phyloP scores from a whole-genome alignment of 176 grass and related monocot species.

The Carex scoparia region DNA sequence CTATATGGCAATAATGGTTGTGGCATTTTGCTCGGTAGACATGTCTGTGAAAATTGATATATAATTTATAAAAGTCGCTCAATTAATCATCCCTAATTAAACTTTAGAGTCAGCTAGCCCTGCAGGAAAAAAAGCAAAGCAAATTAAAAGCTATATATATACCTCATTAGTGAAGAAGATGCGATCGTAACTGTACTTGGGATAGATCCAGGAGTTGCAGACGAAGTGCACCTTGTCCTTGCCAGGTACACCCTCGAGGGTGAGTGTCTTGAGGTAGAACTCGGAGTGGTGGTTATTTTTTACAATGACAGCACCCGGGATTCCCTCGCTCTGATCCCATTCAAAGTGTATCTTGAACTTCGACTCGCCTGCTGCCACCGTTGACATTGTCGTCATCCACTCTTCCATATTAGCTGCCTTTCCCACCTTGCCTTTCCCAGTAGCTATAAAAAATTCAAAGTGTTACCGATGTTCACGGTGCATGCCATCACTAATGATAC shows the following conservation, averaged over 20 bases:
- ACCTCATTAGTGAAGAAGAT: slow-evolving; percentile 82
- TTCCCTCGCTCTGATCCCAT: slow-evolving; percentile 60
- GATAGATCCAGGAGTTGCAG: slow-evolving; percentile 87
- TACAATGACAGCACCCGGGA: slow-evolving; percentile 73
- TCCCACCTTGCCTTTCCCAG: slow-evolving; percentile 49
- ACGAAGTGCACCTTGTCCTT: slow-evolving; percentile 62
- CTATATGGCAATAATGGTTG: slow-evolving; percentile 27
- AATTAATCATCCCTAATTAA: too few relatives aligned
- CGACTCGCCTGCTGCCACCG: slow-evolving; percentile 38
- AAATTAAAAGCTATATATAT: too few relatives aligned
- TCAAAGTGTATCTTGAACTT: slow-evolving; percentile 50
- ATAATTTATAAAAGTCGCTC: neutral
- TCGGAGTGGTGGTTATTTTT: slow-evolving; percentile 48
- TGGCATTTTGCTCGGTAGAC: slow-evolving; percentile 26
- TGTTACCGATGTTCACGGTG: too few relatives aligned
- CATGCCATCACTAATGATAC: too few relatives aligned
- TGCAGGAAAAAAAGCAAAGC: too few relatives aligned
- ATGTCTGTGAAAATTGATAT: slow-evolving; percentile 21
- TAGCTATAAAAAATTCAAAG: neutral
- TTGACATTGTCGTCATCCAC: slow-evolving; percentile 31
- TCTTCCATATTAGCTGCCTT: slow-evolving; percentile 49
- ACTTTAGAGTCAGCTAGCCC: too few relatives aligned
- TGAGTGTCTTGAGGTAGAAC: slow-evolving; percentile 67
- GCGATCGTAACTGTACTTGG: slow-evolving; percentile 37
- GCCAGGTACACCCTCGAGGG: slow-evolving; percentile 56